Percentiles rank a stretch among this genome's conserved stretches.
phyloP scores from a whole-genome alignment of 176 grass and related monocot genomes.

The Alopecurus myosuroides region DNA sequence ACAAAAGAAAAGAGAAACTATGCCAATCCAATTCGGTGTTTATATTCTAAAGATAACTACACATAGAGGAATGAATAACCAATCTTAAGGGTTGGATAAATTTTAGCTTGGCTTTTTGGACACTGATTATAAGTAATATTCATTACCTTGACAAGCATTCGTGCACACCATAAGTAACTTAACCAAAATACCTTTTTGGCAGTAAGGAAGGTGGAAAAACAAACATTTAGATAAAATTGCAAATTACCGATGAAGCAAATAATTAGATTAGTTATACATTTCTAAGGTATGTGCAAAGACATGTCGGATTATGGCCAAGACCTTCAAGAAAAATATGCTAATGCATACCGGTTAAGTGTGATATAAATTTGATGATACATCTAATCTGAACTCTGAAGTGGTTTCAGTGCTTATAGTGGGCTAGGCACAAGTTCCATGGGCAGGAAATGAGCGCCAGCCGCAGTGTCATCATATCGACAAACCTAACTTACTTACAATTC shows the following conservation, averaged over 20 bases:
- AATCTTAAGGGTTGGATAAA: not conserved
- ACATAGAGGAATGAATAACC: not conserved
- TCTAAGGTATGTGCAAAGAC: not conserved
- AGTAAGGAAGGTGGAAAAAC: not conserved
- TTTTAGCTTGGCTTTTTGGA: not conserved
- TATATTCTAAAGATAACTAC: conserved; percentile 3
- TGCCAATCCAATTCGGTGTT: not conserved
- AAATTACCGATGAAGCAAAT: not conserved
- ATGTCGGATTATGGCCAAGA: not conserved
- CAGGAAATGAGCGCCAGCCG: not conserved
- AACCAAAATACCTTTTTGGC: not conserved
- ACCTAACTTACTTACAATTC: not conserved
- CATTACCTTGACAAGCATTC: not conserved
- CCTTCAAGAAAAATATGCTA: not conserved
- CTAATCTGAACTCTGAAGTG: not conserved
- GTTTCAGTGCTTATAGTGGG: not conserved
- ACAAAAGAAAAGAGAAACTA: not conserved
- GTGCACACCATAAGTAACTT: not conserved
- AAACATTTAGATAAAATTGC: not conserved
- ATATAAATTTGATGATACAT: not conserved
- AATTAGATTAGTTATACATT: not conserved
- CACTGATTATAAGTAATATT: not conserved
- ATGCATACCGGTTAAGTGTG: not conserved
- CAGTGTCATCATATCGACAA: not conserved
- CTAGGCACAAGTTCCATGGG: not conserved